A percentile compares a stretch with the other conserved stretches of the same genome.
These are phyloP conservation scores for Haberlea rhodopensis DNA, from an alignment of 257 asterid genomes.

Conservation along the genomic window DNA sequence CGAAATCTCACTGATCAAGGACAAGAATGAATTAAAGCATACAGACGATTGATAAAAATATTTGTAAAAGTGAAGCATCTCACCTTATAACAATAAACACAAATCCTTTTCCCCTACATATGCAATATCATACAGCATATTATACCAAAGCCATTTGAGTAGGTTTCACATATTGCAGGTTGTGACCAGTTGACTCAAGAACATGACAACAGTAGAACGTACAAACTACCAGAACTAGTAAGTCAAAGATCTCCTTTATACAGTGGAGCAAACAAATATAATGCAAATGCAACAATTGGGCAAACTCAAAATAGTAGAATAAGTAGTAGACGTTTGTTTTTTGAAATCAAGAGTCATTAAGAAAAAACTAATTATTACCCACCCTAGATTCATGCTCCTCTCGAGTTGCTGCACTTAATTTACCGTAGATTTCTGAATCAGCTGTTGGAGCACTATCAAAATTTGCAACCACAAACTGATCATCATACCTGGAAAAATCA, in stretches of 20 bases:
- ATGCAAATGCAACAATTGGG: background rate
- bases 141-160: too few relatives aligned
- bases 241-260: background rate
- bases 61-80: background rate
- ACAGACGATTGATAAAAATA: background rate
- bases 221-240: background rate
- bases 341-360: too few relatives aligned
- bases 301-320: background rate
- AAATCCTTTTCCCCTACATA: too few relatives aligned
- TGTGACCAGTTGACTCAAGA: background rate
- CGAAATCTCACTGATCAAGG: background rate
- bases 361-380: slow-evolving; percentile 26
- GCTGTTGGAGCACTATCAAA: slow-evolving; percentile 91
- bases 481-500: slow-evolving; percentile 57
- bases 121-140: too few relatives aligned
- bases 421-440: slow-evolving; percentile 71
- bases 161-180: background rate
- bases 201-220: background rate
- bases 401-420: slow-evolving; percentile 61
- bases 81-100: too few relatives aligned
- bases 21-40: background rate
- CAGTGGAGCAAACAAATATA: slow-evolving; percentile 3
- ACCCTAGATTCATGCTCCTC: slow-evolving; percentile 75
- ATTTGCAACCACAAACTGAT: slow-evolving; percentile 69
- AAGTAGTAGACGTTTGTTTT: too few relatives aligned